Evolutionary conservation across 495 filamentous ascomycete species (phyloP).

Genomic region (Daldinia vernicosa): DNA sequence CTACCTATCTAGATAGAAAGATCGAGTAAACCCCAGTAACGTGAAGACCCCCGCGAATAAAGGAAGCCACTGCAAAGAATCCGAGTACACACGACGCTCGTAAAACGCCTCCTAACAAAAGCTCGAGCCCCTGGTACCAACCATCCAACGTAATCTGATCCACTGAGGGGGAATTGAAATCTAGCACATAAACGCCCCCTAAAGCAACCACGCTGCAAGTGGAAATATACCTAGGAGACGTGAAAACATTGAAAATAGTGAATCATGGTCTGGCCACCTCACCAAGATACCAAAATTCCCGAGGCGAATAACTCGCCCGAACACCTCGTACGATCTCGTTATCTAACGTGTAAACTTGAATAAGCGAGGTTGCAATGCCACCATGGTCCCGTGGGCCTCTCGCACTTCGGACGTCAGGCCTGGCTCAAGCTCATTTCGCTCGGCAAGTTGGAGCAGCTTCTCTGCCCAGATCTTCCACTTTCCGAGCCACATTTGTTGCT

Average conservation of each 20-base stretch:
- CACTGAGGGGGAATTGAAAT: neutral
- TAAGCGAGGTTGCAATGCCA: neutral
- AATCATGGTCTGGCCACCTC: neutral
- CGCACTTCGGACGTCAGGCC: slow-evolving; percentile 6
- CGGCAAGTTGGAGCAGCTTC: slow-evolving; percentile 2
- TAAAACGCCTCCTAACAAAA: neutral
- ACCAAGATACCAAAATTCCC: neutral
- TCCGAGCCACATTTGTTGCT: neutral
- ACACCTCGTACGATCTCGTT: neutral
- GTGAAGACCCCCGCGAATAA: neutral
- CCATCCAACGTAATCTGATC: slow-evolving; percentile 5
- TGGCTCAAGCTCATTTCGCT: neutral
- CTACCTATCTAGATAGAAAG: neutral
- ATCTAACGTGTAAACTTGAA: slow-evolving; percentile 1
- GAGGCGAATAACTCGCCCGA: neutral
- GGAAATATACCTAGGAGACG: neutral
- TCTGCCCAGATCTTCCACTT: slow-evolving; percentile 14
- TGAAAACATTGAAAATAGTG: neutral
- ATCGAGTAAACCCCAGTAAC: neutral
- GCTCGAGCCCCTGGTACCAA: neutral
- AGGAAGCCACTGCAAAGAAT: neutral
- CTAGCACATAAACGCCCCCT: neutral
- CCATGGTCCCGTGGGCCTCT: slow-evolving; percentile 7
- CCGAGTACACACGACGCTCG: neutral
- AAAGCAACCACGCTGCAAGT: neutral